Evolutionary conservation across 768 basidiomycete species (phyloP).

Genomic region (Leccinum subtestaceum): DNA sequence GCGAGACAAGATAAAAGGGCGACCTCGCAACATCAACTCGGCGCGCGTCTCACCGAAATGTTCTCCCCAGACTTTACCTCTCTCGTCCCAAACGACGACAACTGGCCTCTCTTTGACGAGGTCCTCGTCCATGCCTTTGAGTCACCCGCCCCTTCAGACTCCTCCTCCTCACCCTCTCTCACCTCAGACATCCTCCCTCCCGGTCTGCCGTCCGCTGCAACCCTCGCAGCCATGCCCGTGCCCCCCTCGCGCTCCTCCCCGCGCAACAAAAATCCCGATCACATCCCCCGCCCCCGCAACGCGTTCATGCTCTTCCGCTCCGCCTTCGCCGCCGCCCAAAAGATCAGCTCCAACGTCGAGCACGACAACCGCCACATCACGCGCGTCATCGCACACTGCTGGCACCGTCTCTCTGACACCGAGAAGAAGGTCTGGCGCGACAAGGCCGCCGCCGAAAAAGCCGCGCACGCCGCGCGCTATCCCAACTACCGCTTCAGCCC

Average conservation of each 20-base stretch:
- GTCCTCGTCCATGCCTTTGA: constrained; percentile 5
- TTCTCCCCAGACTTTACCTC: constrained; percentile 14
- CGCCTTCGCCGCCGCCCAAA: constrained; percentile 53
- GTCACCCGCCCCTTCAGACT: neutral
- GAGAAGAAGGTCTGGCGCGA: constrained; percentile 51
- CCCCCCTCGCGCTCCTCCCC: constrained; percentile 28
- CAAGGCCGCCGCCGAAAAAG: constrained; percentile 51
- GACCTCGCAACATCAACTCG: constrained; percentile 5
- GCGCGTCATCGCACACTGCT: constrained; percentile 52
- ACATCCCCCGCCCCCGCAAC: constrained; percentile 39
- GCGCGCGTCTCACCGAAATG: constrained; percentile 13
- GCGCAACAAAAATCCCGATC: constrained; percentile 39
- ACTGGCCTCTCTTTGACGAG: constrained; percentile 29
- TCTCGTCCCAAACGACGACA: constrained; percentile 13
- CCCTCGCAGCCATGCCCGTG: constrained; percentile 29
- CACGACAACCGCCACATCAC: constrained; percentile 58
- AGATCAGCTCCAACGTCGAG: constrained; percentile 47
- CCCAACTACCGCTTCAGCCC: constrained; percentile 58
- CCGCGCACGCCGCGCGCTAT: constrained; percentile 44
- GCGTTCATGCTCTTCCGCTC: constrained; percentile 61
- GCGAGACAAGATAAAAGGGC: constrained; percentile 24
- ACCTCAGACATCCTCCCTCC: constrained; percentile 6
- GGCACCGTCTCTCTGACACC: constrained; percentile 49
- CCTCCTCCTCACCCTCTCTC: constrained; percentile 4
- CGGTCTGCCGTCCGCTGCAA: constrained; percentile 16